A percentile compares a stretch with the other conserved stretches of the same genome.
phyloP scores from a whole-genome alignment of 2,329 filamentous ascomycete species.

The Orbilia javanica region DNA sequence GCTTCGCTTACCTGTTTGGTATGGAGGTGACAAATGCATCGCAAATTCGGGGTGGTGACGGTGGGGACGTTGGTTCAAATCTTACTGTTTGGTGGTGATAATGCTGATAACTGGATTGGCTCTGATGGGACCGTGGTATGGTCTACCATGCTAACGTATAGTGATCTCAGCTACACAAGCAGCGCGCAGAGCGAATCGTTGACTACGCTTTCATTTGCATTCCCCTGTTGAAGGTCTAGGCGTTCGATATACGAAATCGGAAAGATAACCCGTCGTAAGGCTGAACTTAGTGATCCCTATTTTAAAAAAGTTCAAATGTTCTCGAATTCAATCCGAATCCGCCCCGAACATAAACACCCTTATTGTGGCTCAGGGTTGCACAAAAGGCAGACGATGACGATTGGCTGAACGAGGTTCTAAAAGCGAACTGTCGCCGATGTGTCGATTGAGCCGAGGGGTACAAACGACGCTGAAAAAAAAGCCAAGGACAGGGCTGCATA shows the following conservation, averaged over 20 bases:
- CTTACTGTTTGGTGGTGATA: neutral
- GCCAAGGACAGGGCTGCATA: slow-evolving; percentile 11
- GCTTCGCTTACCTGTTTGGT: slow-evolving; percentile 28
- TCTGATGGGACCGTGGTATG: neutral
- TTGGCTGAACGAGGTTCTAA: slow-evolving; percentile 20
- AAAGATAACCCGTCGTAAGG: slow-evolving; percentile 29
- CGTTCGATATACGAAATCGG: neutral
- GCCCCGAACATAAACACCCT: neutral
- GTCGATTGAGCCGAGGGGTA: slow-evolving; percentile 21
- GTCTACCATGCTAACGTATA: neutral
- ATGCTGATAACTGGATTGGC: too few relatives aligned
- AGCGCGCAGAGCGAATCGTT: slow-evolving; percentile 5
- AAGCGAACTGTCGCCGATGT: slow-evolving; percentile 30
- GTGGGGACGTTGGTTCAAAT: neutral
- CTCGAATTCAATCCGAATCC: slow-evolving; percentile 8
- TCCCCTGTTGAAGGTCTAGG: neutral
- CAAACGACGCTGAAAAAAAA: neutral
- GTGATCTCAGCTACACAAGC: slow-evolving; percentile 37
- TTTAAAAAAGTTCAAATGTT: neutral
- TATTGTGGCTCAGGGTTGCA: slow-evolving; percentile 18
- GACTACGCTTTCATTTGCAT: neutral
- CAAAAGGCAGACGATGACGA: slow-evolving; percentile 7
- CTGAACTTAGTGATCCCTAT: slow-evolving; percentile 21
- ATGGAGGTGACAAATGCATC: slow-evolving; percentile 35
- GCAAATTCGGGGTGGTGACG: slow-evolving; percentile 24